phyloP scores from a whole-genome alignment of 2,329 filamentous ascomycete species.

The Aspergillus sp. region DNA sequence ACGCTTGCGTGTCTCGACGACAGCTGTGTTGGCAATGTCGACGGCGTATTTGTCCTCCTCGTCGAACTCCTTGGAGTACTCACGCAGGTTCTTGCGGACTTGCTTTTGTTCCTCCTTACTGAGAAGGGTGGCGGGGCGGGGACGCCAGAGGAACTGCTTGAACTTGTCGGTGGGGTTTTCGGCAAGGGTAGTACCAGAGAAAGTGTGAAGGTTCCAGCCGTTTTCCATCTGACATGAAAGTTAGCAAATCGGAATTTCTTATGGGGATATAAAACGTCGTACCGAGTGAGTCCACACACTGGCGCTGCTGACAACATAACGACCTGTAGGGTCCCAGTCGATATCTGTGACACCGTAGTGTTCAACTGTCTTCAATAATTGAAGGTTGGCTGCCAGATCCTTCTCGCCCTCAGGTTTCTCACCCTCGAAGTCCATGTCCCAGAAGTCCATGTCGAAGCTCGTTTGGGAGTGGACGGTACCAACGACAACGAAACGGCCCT shows the following conservation, averaged over 20 bases:
- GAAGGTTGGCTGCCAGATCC: conserved; percentile 88
- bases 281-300: conserved; percentile 94
- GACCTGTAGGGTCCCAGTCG: conserved; percentile 95
- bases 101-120: conserved; percentile 96
- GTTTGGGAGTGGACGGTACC: conserved; percentile 90
- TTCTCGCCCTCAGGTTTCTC: conserved; percentile 92
- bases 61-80: conserved; percentile 92
- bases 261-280: conserved; percentile 39
- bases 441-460: conserved; percentile 95
- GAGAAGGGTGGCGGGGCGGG: conserved; percentile 83
- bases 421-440: conserved; percentile 95
- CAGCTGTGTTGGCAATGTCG: conserved; percentile 87
- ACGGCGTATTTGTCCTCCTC: conserved; percentile 92
- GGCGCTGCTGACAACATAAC: conserved; percentile 89
- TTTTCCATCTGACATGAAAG: conserved; percentile 79
- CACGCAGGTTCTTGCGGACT: conserved; percentile 95
- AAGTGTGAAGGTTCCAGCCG: conserved; percentile 96
- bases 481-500: conserved; percentile 89
- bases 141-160: conserved; percentile 95
- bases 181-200: conserved; percentile 80
- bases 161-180: conserved; percentile 95
- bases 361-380: conserved; percentile 88
- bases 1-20: conserved; percentile 79
- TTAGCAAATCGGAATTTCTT: conserved; percentile 1
- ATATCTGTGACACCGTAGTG: conserved; percentile 98